These are phyloP conservation scores for Crithidia expoeki DNA, from an alignment of 208 protist genomes.

Conservation along the genomic window DNA sequence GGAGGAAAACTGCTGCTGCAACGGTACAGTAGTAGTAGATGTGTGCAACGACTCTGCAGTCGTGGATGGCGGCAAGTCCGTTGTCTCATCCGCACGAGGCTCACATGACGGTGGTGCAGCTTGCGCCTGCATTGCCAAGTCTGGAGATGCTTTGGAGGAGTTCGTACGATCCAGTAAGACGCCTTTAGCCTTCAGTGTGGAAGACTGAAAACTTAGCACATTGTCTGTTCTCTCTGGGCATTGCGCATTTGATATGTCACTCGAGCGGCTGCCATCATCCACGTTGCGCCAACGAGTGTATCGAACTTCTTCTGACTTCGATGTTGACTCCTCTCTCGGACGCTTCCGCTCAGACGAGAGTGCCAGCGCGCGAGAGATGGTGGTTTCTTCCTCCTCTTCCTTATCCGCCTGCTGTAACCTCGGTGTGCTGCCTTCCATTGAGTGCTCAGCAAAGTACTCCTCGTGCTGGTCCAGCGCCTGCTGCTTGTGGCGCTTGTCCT, in stretches of 20 bases:
- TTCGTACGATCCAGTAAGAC: conserved; percentile 17
- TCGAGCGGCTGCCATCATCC: not conserved
- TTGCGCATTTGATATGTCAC: not conserved
- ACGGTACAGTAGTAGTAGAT: not conserved
- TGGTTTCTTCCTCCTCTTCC: conserved; percentile 12
- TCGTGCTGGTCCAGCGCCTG: conserved; percentile 4
- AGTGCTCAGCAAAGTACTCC: conserved; percentile 7
- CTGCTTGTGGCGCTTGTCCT: not conserved
- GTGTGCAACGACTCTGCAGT: not conserved
- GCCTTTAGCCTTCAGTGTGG: not conserved
- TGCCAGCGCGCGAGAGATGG: conserved; percentile 28
- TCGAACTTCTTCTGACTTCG: not conserved
- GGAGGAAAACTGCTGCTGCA: not conserved
- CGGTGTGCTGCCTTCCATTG: not conserved
- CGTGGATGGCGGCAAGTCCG: not conserved
- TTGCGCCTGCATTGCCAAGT: not conserved
- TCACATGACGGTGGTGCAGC: not conserved
- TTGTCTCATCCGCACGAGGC: not conserved
- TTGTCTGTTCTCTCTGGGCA: not conserved
- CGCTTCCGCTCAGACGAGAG: conserved; percentile 32
- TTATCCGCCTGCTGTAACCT: not conserved
- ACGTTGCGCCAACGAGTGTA: not conserved
- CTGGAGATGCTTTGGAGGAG: not conserved
- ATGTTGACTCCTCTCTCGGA: conserved; percentile 23
- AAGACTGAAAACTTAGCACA: not conserved